Evolutionary conservation across 169 alveolate species (phyloP).

Genomic region (Theileria parva): DNA sequence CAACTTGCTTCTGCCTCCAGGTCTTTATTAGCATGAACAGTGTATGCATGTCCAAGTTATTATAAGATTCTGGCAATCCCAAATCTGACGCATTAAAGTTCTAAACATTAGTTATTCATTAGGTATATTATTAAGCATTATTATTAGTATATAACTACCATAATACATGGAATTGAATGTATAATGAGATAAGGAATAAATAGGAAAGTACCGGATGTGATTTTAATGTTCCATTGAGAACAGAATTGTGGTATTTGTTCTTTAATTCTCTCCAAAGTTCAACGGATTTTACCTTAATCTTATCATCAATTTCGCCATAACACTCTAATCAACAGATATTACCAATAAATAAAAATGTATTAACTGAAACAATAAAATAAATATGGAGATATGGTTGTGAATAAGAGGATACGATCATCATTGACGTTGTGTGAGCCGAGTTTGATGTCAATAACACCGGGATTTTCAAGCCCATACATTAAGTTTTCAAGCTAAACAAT

Average conservation of each 20-base stretch:
- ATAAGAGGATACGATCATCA: slow-evolving; percentile 18
- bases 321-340: slow-evolving; percentile 3
- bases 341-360: not conserved
- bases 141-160: not conserved
- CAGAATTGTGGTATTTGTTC: slow-evolving; percentile 5
- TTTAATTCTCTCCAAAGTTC: slow-evolving; percentile 42
- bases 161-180: not conserved
- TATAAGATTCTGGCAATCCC: slow-evolving; percentile 49
- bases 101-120: not conserved
- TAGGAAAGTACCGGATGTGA: not conserved
- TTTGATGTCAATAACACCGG: slow-evolving; percentile 64
- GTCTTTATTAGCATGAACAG: slow-evolving; percentile 41
- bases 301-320: slow-evolving; percentile 26
- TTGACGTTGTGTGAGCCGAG: slow-evolving; percentile 55
- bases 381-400: no score
- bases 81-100: slow-evolving; percentile 50
- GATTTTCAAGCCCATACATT: slow-evolving; percentile 26
- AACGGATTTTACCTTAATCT: slow-evolving; percentile 14
- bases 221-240: not conserved
- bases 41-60: slow-evolving; percentile 25
- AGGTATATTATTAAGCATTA: not conserved
- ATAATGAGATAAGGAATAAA: not conserved
- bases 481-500: slow-evolving; percentile 53
- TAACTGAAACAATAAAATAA: not conserved
- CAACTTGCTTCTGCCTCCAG: slow-evolving; percentile 65